Base-by-base conservation (phyloP, 2,329 filamentous ascomycete species). In the Fusarium sp. region DNA sequence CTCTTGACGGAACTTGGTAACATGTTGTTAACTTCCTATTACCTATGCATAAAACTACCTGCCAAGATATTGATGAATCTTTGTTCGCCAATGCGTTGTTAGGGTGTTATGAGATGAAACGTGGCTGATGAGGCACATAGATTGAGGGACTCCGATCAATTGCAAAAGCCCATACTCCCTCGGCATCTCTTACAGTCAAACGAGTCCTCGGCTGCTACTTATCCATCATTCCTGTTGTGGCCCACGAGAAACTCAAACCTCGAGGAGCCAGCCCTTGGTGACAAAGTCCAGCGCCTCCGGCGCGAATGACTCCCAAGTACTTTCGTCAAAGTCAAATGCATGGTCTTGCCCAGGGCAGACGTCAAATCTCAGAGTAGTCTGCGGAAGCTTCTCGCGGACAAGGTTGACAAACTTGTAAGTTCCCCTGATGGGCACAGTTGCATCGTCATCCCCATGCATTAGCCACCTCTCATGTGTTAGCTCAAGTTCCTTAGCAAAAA, bases 381-480 rank as follows among this genome's bases (percentile, higher is more conserved):
- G 27, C 0, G 76, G 74, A 1, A 70, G 29, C 3, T 33, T 65
- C 33, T 73, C 31, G 1, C 44, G 27, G 0, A 75, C 20, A 0
- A 74, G 22, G 3, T 70, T 33, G 5, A 64, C 62, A 7, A 77
- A 74, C 4, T 46, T 40, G 17, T 69, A 8, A 2, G 70, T 73
- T 1, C 64, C 61, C 1, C 46, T 51, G 9, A 72, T 42, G 0
- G 53, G 62, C 1, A 77, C 73, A 0, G 60, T 67, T 0, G 69
- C 67, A 24, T 77, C 75, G 4, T 75, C 57, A 2, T 70, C 73
- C 0, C 75, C 75, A 20, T 77, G 75, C 71, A 75, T 77, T 1
- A 75, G n/a, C 75, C 75, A 77, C 1, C 75, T 77, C 6, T 1
- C 0, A 1, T 3, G 4, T 1, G 24, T 74, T 20, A 75, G 58